Evolutionary conservation across 208 protist species (phyloP), one percentile per base, ranked within the genome.

Genomic region (Leishmania gerbilli): DNA sequence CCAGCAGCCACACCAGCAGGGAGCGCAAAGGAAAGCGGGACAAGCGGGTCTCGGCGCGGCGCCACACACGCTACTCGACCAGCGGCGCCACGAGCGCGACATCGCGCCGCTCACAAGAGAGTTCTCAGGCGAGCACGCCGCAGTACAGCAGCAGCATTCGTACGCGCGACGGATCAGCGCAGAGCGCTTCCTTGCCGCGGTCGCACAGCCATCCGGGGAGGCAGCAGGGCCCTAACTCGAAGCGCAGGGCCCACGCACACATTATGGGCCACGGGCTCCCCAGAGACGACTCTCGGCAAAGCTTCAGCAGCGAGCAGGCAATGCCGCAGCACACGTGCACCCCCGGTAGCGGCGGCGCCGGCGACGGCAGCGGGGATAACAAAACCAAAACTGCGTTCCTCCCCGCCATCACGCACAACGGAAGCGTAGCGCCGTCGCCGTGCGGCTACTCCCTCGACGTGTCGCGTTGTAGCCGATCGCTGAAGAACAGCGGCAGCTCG

Each of bases 21-120:
- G 77, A 78, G 27, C 49, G 71, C 65, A 85, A 78, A 53, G 77
- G 72, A 53, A 78, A 77, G 65, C 45, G 51, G 37, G 80, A 82
- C 8, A 79, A 79, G 74, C 49, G 31, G 27, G 9, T 6, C 58
- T 34, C 71, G 7, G 77, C 69, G 17, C 27, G 65, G 45, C 79
- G 77, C 47, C 67, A 56, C 34, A 51, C 24, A 31, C 74, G 56
- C 53, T 24, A 68, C 21, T 77, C 74, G 31, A 42, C 24, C 15
- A 65, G 77, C 67, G 51, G 64, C 37, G 27, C 7, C n/a, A 40
- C 51, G 55, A 77, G 74, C 40, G 76, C 60, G 13, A 45, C 40
- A 62, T 56, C 76, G 11, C 76, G 24, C 13, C 55, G 6, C 27
- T 71, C 76, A 24, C 76, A 79, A 45, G 60, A 56, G n/a, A 79